Percentiles rank a stretch among this genome's conserved stretches.
Conservation (phyloP, 179 eudicot genomes). For the Sideroxylon spinosum region DNA sequence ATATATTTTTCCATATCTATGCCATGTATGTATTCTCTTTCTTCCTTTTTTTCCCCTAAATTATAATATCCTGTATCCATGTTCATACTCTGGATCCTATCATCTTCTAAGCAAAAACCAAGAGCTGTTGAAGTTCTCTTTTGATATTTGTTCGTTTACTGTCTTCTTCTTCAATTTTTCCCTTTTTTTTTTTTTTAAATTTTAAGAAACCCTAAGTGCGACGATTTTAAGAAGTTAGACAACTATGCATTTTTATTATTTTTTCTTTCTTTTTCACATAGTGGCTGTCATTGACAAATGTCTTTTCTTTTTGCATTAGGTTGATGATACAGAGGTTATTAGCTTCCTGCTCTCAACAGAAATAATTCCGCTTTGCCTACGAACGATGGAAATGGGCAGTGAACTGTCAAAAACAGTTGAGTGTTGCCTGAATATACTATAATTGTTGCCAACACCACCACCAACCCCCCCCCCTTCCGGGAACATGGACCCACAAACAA, state of each 20-base stretch:
- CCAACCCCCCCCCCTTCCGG: too few relatives aligned
- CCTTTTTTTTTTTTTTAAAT: too few relatives aligned
- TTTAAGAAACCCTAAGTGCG: too few relatives aligned
- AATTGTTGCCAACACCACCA: neutral
- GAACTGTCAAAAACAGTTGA: slow-evolving; percentile 89
- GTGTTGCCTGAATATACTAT: slow-evolving; percentile 12
- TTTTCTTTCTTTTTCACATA: too few relatives aligned
- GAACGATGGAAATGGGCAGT: slow-evolving; percentile 96
- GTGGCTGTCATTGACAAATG: neutral
- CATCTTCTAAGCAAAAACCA: neutral
- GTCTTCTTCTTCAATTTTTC: too few relatives aligned
- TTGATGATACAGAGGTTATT: slow-evolving; percentile 82
- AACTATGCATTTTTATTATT: too few relatives aligned
- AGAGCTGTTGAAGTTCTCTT: neutral
- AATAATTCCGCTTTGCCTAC: slow-evolving; percentile 88
- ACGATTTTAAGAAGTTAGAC: too few relatives aligned
- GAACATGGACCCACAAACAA: too few relatives aligned
- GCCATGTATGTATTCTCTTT: too few relatives aligned
- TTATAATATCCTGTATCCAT: too few relatives aligned
- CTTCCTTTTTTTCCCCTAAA: too few relatives aligned
- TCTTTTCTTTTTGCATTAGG: slow-evolving; percentile 41
- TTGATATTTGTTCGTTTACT: neutral
- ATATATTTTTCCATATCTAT: too few relatives aligned
- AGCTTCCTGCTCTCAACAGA: slow-evolving; percentile 90
- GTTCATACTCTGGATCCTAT: neutral